These are phyloP conservation scores for Arabis alpina DNA, from an alignment of 345 rosid species.

Conservation along the genomic window DNA sequence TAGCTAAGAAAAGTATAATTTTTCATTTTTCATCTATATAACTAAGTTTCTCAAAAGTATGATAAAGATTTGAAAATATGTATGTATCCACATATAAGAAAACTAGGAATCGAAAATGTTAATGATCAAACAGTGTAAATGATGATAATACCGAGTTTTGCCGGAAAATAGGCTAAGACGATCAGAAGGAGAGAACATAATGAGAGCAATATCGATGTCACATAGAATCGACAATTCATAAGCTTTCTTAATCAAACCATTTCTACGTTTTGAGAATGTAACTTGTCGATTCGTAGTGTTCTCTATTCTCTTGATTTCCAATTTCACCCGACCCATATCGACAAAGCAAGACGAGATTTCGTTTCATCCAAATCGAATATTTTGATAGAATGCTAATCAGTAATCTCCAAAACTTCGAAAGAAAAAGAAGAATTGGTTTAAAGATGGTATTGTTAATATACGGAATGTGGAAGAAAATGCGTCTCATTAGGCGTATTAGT, in stretches of 20 bases:
- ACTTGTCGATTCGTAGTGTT: slow-evolving; percentile 78
- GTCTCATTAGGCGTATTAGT: slow-evolving; percentile 5
- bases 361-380: slow-evolving; percentile 2
- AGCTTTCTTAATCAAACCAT: slow-evolving; percentile 88
- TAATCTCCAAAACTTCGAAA: slow-evolving; percentile 23
- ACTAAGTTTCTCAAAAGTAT: neutral
- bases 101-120: slow-evolving; percentile 3
- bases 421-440: neutral
- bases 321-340: slow-evolving; percentile 74
- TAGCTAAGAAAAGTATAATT: neutral
- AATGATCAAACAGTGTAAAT: neutral
- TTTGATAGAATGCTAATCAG: neutral
- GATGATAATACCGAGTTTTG: slow-evolving; percentile 53
- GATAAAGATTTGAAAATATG: neutral
- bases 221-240: slow-evolving; percentile 85
- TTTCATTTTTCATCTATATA: neutral
- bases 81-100: neutral
- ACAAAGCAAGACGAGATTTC: neutral
- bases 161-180: slow-evolving; percentile 79
- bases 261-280: slow-evolving; percentile 83
- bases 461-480: neutral
- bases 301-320: slow-evolving; percentile 81
- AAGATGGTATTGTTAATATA: slow-evolving; percentile 19
- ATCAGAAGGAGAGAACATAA: slow-evolving; percentile 78
- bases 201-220: slow-evolving; percentile 81